Percentiles rank a stretch among this genome's conserved stretches.
Evolutionary conservation across 164 flowering plant genomes (phyloP).

Genomic region (Piper betle): DNA sequence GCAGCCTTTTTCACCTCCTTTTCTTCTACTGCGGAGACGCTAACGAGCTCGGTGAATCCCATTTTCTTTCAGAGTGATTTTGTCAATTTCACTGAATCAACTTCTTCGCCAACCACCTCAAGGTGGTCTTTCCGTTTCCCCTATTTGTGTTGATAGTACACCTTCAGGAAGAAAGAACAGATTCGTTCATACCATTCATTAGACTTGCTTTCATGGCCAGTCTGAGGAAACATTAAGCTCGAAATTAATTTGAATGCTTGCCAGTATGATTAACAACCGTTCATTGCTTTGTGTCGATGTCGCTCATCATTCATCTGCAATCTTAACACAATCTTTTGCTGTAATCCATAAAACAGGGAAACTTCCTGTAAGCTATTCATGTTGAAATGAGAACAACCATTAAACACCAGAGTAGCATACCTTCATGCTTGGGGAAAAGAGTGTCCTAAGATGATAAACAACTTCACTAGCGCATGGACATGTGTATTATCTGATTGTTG

Average conservation of each 20-base stretch:
- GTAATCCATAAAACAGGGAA: background rate
- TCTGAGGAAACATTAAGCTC: no score
- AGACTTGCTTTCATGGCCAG: no score
- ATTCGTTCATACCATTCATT: background rate
- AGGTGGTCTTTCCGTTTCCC: background rate
- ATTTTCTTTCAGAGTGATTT: background rate
- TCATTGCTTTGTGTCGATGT: background rate
- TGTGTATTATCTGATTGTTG: no score
- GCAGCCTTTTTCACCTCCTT: background rate
- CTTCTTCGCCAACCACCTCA: background rate
- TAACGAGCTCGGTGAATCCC: background rate
- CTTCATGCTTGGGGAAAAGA: no score
- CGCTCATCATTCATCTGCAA: background rate
- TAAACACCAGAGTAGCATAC: no score
- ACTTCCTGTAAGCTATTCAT: no score
- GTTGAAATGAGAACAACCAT: no score
- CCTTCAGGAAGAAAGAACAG: background rate
- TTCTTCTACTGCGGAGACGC: background rate
- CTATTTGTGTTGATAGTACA: background rate
- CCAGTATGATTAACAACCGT: background rate
- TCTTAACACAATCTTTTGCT: background rate
- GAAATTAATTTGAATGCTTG: no score
- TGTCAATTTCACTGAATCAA: conserved; percentile 1
- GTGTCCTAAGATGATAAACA: no score
- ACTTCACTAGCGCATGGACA: no score